Percentiles rank a stretch among this genome's conserved stretches.
These are phyloP conservation scores for Kodamaea laetipori DNA, from an alignment of 805 yeast species.

Conservation along the genomic window DNA sequence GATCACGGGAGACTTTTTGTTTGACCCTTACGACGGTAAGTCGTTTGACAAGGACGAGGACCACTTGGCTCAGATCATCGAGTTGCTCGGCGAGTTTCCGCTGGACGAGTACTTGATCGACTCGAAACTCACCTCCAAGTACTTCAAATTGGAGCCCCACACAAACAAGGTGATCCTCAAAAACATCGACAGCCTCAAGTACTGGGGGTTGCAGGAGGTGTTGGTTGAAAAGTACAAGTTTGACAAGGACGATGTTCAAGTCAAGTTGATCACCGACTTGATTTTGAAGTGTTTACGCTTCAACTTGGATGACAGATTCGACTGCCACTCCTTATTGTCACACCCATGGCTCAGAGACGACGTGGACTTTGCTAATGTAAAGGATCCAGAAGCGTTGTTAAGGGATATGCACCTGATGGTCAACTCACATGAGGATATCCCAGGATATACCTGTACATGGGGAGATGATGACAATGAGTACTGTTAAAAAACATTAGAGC, in stretches of 20 bases:
- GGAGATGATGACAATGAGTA: conserved; percentile 17
- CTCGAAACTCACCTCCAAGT: conserved; percentile 43
- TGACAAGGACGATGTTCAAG: conserved; percentile 31
- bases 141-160: conserved; percentile 36
- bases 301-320: conserved; percentile 52
- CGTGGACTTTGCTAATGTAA: conserved; percentile 8
- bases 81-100: conserved; percentile 49
- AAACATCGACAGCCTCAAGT: conserved; percentile 50
- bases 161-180: conserved; percentile 35
- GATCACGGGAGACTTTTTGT: conserved; percentile 61
- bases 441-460: conserved; percentile 36
- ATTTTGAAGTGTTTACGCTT: conserved; percentile 51
- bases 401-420: conserved; percentile 24
- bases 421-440: conserved; percentile 28
- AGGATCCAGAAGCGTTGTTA: conserved; percentile 14
- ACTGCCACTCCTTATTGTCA: conserved; percentile 53
- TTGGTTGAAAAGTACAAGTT: conserved; percentile 52
- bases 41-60: conserved; percentile 57
- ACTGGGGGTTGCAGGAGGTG: conserved; percentile 54
- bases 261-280: conserved; percentile 47
- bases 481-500: conserved; percentile 4
- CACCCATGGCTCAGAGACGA: conserved; percentile 51
- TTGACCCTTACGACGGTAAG: conserved; percentile 58
- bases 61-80: conserved; percentile 63
- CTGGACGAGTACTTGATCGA: conserved; percentile 39